Evolutionary conservation across 2,329 filamentous ascomycete genomes (phyloP).

Genomic region (Sclerotiophoma versabilis): DNA sequence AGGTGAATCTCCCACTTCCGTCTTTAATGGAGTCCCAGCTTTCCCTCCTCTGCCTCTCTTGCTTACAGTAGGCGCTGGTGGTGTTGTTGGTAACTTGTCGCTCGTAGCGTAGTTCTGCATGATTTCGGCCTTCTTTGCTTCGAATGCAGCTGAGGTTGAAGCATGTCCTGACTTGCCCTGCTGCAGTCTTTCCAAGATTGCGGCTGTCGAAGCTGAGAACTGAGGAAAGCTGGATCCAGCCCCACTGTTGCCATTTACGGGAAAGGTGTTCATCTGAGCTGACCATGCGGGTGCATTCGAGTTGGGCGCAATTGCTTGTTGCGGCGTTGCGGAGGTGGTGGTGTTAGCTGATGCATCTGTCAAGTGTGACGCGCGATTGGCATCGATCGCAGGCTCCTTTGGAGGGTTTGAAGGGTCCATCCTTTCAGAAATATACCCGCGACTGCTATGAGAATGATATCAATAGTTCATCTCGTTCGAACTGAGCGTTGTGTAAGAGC

Average conservation of each 20-base stretch:
- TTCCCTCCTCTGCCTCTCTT: slow-evolving; percentile 46
- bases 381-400: slow-evolving; percentile 14
- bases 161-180: slow-evolving; percentile 43
- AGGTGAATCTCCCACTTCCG: slow-evolving; percentile 34
- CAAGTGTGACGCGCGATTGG: slow-evolving; percentile 29
- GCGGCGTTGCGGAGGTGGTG: slow-evolving; percentile 30
- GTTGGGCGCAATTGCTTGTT: slow-evolving; percentile 29
- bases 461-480: slow-evolving; percentile 9
- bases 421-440: slow-evolving; percentile 11
- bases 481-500: slow-evolving; percentile 12
- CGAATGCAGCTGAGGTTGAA: slow-evolving; percentile 51
- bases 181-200: slow-evolving; percentile 50
- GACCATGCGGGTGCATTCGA: slow-evolving; percentile 36
- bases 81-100: slow-evolving; percentile 51
- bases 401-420: slow-evolving; percentile 30
- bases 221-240: slow-evolving; percentile 34
- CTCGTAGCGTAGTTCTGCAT: slow-evolving; percentile 55
- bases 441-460: slow-evolving; percentile 20
- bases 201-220: slow-evolving; percentile 51
- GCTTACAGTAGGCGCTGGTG: slow-evolving; percentile 38
- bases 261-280: slow-evolving; percentile 36
- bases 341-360: slow-evolving; percentile 26
- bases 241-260: slow-evolving; percentile 10
- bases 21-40: slow-evolving; percentile 44
- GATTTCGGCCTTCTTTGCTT: slow-evolving; percentile 56